Base-by-base conservation (phyloP, 306 rosid species). In the Prunus dulcis region DNA sequence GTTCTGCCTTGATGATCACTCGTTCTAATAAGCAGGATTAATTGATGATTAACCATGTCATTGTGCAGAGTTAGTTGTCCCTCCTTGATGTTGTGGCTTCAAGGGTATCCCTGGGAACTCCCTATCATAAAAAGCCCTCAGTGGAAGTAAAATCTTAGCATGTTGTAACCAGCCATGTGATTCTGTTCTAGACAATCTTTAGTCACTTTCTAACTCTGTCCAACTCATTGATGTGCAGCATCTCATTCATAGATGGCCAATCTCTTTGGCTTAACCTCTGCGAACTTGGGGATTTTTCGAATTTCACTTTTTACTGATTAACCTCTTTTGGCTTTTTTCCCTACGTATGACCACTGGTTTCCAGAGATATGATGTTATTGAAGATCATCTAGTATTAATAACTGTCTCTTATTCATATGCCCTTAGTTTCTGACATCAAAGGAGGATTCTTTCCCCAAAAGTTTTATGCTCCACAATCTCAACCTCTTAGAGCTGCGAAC, bases 371-470 rank as follows among this genome's bases (percentile, higher is more conserved):
- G 0, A 34, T 34, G 43, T 34, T 34, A 34, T 34, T 34, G 43
- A 34, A 34, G 43, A 34, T 34, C 43, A 6, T 34, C 43, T 34
- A 6, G 6, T 34, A 34, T 6, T 34, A 6, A 6, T 34, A 28
- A 52, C 51, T 70, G 19, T 41, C 32, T 53, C 20, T 3, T 30
- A 11, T 52, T 30, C 64, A 18, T 71, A n/a, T 53, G 63, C 32
- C 38, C 38, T 5, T 32, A 71, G 75, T 43, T 71, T 53, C 50
- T 52, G 23, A 71, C 75, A 71, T 71, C 64, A n/a, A 71, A 53
- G 64, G 75, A 56, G 64, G 75, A 56, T 17, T 27, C 64, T n/a
- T n/a, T 52, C 12, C 28, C 75, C n/a, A 53, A 71, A 12, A 71
- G 64, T 32, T 53, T 53, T 32, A 52, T 32, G 75, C 75, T 71